Evolutionary conservation across 75 land plant species (phyloP), one percentile per base, ranked within the genome.

Genomic region (Isoetes taiwanensis): DNA sequence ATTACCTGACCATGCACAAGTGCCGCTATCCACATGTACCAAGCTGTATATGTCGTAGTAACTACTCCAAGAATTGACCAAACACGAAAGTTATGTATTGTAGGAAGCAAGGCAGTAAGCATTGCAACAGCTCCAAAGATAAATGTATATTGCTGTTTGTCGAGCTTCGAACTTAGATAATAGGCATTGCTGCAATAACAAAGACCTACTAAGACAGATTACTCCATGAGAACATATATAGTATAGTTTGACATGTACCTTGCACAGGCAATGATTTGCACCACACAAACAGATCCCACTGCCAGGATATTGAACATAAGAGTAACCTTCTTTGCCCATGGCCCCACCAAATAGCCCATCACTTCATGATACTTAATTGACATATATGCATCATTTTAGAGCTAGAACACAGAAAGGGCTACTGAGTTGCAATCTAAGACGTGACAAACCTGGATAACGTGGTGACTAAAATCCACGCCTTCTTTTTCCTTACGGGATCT

Each of bases 251-350:
- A 24, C 6, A 32, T 0, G 23, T 40, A 70, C 71, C 71, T 68
- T 21, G 64, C 72, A 69, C 72, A 71, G 19, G 74, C 74, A 31
- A 69, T 68, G 57, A 71, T 58, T 40, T 71, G 74, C 2, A 71
- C 58, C n/a, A 60, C 64, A 2, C 72, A 63, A 2, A 59, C 72
- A 1, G 55, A 31, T 9, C 71, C 72, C 29, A 68, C 53, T 3
- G 71, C 58, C 24, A 69, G 57, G 9, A 66, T 35, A 41, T 70
- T 70, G 72, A 70, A 70, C 34, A 57, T 42, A 12, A 70, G 72
- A 27, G 72, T 9, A 16, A 38, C 32, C 5, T 12, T 58, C 30
- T 10, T 32, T 0, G 53, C 57, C 72, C 71, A 70, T 17, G 34
- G 19, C 8, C 72, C 72, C 1, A 70, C 71, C 12, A 70, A 30